Evolutionary conservation across 177 flowering plant species (phyloP).

Genomic region (Telopea speciosissima): DNA sequence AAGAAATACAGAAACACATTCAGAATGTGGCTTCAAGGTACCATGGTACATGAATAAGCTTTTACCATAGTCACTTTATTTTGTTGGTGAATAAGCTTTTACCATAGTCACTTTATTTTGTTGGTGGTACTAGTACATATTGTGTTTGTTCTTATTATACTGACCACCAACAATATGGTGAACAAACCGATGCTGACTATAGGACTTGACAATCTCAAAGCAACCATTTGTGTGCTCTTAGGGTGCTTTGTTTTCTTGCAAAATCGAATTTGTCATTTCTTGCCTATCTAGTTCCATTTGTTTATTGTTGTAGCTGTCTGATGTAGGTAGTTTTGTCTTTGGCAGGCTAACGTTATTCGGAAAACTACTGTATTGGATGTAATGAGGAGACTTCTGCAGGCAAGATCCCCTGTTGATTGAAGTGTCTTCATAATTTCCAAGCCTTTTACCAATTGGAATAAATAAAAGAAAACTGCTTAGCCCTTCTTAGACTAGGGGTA

Average conservation of each 20-base stretch:
- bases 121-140: not conserved
- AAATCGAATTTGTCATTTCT: not conserved
- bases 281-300: not conserved
- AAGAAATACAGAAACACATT: too few relatives aligned
- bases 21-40: not conserved
- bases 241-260: not conserved
- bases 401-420: constrained; percentile 20
- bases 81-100: not conserved
- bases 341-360: constrained; percentile 95
- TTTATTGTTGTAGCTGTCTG: constrained; percentile 8
- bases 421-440: not conserved
- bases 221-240: not conserved
- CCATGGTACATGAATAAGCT: not conserved
- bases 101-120: not conserved
- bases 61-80: not conserved
- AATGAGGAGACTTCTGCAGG: constrained; percentile 99
- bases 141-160: not conserved
- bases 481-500: not conserved
- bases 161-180: not conserved
- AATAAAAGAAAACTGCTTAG: not conserved
- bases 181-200: not conserved
- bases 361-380: constrained; percentile 98
- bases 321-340: constrained; percentile 17
- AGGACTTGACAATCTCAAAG: not conserved
- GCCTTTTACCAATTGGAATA: not conserved